These are phyloP conservation scores for Penicillium longicatenatum DNA, from an alignment of 495 filamentous ascomycete species.

Conservation along the genomic window DNA sequence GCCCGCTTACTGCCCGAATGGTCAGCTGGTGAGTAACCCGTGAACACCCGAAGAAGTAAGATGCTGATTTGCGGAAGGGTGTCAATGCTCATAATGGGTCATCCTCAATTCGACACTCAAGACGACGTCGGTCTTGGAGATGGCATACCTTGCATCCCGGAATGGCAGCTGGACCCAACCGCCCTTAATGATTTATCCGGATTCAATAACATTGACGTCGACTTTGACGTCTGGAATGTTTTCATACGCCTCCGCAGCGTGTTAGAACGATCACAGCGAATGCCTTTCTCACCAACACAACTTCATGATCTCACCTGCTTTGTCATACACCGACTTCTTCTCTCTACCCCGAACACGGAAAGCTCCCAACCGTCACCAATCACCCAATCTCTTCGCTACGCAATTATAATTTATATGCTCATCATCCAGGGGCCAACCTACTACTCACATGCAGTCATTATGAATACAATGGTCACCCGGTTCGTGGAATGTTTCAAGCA, in stretches of 20 bases:
- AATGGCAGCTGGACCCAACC: slow-evolving; percentile 41
- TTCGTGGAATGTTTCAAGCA: slow-evolving; percentile 31
- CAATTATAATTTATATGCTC: slow-evolving; percentile 51
- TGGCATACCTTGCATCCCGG: slow-evolving; percentile 44
- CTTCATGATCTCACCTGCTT: slow-evolving; percentile 55
- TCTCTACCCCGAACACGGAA: slow-evolving; percentile 18
- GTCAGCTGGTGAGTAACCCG: slow-evolving; percentile 42
- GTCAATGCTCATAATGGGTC: slow-evolving; percentile 50
- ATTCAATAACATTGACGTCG: slow-evolving; percentile 27
- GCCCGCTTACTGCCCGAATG: slow-evolving; percentile 54
- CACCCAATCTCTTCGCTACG: slow-evolving; percentile 48
- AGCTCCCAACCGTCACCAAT: slow-evolving; percentile 20
- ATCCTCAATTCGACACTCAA: slow-evolving; percentile 51
- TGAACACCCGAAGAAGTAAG: slow-evolving; percentile 7
- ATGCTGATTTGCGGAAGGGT: slow-evolving; percentile 37
- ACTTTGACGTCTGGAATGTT: slow-evolving; percentile 36
- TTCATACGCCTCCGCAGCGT: slow-evolving; percentile 44
- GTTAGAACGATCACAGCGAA: slow-evolving; percentile 29
- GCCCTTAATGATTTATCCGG: slow-evolving; percentile 10
- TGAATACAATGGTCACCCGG: slow-evolving; percentile 33
- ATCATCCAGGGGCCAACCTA: slow-evolving; percentile 53
- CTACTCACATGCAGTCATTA: slow-evolving; percentile 47
- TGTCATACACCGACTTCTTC: slow-evolving; percentile 49
- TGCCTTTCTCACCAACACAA: slow-evolving; percentile 34
- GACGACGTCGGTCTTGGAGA: slow-evolving; percentile 49